Evolutionary conservation across 2,329 filamentous ascomycete species (phyloP), one percentile per base, ranked within the genome.

Genomic region (Cercospora sesami): DNA sequence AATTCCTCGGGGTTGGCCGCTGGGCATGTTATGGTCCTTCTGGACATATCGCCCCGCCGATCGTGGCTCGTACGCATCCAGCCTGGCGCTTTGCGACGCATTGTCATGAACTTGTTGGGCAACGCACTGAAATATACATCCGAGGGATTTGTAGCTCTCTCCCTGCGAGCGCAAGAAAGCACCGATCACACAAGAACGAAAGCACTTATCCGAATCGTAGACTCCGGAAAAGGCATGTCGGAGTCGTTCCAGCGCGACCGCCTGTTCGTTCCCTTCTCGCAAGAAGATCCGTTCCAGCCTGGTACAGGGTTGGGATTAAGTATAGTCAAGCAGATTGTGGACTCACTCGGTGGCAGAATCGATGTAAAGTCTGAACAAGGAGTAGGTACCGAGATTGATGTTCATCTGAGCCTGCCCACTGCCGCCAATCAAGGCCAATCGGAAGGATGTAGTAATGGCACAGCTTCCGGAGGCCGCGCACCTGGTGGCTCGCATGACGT

Each of bases 291-390:
- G 0, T 72, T 77, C 23, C 68, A 77, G 8, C 66, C 74, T 10
- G 78, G 78, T 8, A 79, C 78, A 7, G 78, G 78, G 0, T 72
- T 80, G 6, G 78, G 78, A 7, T 71, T 80, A 14, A 74, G 70
- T 28, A 78, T 80, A 53, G 77, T 79, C 42, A 82, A 75, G 71
- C 78, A 68, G 14, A 86, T 91, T 6, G 84, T 90, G 16, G 83
- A 85, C 58, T 84, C 86, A 28, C 79, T 91, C 0, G 83, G 84
- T 30, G 89, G 89, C 0, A 83, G 80, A 6, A 86, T 91, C 53
- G 82, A 86, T 8, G 82, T 91, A 36, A 81, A 68, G 26, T 87
- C 83, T 60, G 81, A 85, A 63, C 79, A 83, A 28, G 69, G 65
- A 10, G 67, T 73, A 5, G 74, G 74, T 2, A 75, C 74, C 1